A percentile compares a stretch with the other conserved stretches of the same genome.
phyloP scores from a whole-genome alignment of 257 asterid genomes.

The Phtheirospermum japonicum region DNA sequence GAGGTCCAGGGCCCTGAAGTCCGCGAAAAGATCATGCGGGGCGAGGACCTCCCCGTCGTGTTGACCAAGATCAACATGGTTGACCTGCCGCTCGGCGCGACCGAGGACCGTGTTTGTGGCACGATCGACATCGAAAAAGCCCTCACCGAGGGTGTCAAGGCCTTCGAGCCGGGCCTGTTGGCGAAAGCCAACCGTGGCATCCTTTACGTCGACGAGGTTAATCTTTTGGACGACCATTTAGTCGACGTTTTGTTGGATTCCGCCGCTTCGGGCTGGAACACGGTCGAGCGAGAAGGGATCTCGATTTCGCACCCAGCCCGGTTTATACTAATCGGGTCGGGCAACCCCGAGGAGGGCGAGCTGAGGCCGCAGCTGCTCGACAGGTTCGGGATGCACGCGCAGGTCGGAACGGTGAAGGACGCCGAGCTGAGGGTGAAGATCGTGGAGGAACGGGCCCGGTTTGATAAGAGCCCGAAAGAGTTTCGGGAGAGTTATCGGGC shows the following conservation, averaged over 20 bases:
- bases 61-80: slow-evolving; percentile 83
- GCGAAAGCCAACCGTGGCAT: slow-evolving; percentile 94
- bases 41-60: slow-evolving; percentile 49
- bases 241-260: slow-evolving; percentile 90
- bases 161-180: slow-evolving; percentile 89
- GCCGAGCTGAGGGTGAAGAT: slow-evolving; percentile 96
- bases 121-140: slow-evolving; percentile 95
- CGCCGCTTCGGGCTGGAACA: slow-evolving; percentile 94
- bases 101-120: slow-evolving; percentile 92
- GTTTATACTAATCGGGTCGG: slow-evolving; percentile 86
- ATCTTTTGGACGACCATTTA: slow-evolving; percentile 88
- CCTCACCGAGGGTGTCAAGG: slow-evolving; percentile 90
- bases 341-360: slow-evolving; percentile 96
- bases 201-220: slow-evolving; percentile 88
- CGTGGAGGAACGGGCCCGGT: slow-evolving; percentile 90
- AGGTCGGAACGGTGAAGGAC: slow-evolving; percentile 79
- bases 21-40: slow-evolving; percentile 51
- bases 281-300: slow-evolving; percentile 92
- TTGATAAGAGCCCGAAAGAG: slow-evolving; percentile 72
- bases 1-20: slow-evolving; percentile 85
- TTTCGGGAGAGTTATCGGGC: slow-evolving; percentile 61
- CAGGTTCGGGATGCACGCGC: slow-evolving; percentile 96
- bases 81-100: slow-evolving; percentile 90
- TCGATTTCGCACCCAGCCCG: slow-evolving; percentile 95
- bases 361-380: slow-evolving; percentile 97